Conservation (phyloP, 164 flowering plant species). For the Berberis thunbergii region DNA sequence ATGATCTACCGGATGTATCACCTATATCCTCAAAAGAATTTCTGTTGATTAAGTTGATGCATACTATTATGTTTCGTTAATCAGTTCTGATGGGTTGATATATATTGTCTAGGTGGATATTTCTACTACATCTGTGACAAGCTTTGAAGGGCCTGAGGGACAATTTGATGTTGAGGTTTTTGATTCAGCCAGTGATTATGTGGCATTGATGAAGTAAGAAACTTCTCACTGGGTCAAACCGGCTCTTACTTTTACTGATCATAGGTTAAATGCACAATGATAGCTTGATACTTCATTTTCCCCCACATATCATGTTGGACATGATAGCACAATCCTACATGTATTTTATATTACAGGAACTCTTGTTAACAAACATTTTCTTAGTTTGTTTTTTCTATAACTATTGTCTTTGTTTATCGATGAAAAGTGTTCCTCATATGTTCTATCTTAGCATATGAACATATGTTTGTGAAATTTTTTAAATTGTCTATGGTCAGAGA, state of each 20-base stretch:
- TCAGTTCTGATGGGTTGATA: conserved; percentile 2
- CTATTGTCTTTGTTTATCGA: no score
- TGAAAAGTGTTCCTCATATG: no score
- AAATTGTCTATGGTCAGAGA: no score
- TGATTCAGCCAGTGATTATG: conserved; percentile 86
- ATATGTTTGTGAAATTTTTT: no score
- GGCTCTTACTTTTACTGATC: conserved; percentile 1
- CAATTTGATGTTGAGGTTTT: conserved; percentile 91
- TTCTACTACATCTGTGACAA: conserved; percentile 45
- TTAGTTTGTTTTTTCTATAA: no score
- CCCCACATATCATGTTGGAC: no score
- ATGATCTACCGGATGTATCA: conserved; percentile 76
- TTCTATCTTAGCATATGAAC: no score
- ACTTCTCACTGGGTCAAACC: background rate
- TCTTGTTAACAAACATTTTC: no score
- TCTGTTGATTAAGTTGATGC: background rate
- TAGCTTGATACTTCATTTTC: no score
- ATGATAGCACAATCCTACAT: no score
- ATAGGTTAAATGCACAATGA: no score
- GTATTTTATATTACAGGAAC: no score
- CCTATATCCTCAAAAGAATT: background rate
- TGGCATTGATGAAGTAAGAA: conserved; percentile 90
- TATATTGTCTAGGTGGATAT: conserved; percentile 65
- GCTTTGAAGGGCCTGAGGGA: conserved; percentile 88
- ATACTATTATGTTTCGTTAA: background rate